Percentiles rank a stretch among this genome's conserved stretches.
phyloP scores from a whole-genome alignment of 208 protist species.

The Leishmania braziliensis region DNA sequence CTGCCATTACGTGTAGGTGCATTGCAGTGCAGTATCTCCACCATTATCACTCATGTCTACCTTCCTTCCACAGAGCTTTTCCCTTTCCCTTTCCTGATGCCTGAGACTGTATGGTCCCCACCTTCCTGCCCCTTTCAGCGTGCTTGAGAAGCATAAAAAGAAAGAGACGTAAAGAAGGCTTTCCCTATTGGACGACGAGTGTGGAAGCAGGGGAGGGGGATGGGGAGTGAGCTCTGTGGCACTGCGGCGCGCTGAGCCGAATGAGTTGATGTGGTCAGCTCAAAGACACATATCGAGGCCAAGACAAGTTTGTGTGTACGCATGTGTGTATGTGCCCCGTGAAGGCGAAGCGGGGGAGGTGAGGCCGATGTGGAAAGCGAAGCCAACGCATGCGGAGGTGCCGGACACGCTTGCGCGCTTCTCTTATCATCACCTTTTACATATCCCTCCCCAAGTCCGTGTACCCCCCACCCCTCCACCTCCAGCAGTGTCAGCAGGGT shows the following conservation, averaged over 20 bases:
- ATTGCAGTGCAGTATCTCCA: neutral
- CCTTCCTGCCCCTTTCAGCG: neutral
- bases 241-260: neutral
- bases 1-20: neutral
- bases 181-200: neutral
- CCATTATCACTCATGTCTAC: neutral
- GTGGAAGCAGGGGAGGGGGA: neutral
- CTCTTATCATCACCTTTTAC: neutral
- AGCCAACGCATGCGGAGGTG: neutral
- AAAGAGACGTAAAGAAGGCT: neutral
- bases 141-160: neutral
- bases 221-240: neutral
- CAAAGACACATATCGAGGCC: neutral
- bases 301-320: neutral
- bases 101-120: neutral
- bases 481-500: neutral
- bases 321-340: neutral
- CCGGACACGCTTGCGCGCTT: neutral
- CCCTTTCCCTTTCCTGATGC: neutral
- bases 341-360: neutral
- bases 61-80: neutral
- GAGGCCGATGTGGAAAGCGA: neutral
- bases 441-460: neutral
- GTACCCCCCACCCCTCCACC: neutral
- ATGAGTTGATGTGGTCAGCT: neutral